Percentiles rank a stretch among this genome's conserved stretches.
Conservation (phyloP, 768 basidiomycete genomes). For the Leccinum uliginosum region DNA sequence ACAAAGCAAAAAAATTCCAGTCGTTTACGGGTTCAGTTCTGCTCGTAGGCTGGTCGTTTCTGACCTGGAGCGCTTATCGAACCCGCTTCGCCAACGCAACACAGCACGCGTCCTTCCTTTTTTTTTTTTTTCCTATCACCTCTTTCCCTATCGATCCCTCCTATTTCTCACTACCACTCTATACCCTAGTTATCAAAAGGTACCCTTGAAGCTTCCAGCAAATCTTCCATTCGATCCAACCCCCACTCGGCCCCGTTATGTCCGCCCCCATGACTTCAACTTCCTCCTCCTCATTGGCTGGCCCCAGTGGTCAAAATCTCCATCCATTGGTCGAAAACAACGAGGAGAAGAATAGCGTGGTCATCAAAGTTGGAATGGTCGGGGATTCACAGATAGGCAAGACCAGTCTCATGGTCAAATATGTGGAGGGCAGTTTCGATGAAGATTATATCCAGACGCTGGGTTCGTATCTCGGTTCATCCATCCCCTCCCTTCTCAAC, state of each 20-base stretch:
- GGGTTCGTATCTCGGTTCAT: constrained; percentile 46
- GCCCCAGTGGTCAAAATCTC: constrained; percentile 51
- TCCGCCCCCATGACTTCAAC: constrained; percentile 49
- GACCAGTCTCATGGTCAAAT: constrained; percentile 99
- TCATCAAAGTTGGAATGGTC: constrained; percentile 99
- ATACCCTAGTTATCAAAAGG: constrained; percentile 25
- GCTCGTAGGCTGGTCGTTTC: constrained; percentile 27
- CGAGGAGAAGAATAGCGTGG: constrained; percentile 85
- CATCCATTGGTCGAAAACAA: constrained; percentile 52
- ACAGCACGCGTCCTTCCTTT: constrained; percentile 36
- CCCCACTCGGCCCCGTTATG: constrained; percentile 32
- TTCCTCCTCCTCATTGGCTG: constrained; percentile 39
- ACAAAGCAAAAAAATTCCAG: constrained; percentile 25
- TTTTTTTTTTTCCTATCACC: constrained; percentile 25
- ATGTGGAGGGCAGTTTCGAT: constrained; percentile 97
- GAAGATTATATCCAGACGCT: constrained; percentile 99
- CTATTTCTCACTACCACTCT: constrained; percentile 23
- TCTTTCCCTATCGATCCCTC: constrained; percentile 26
- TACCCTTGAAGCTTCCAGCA: constrained; percentile 10
- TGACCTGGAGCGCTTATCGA: constrained; percentile 33
- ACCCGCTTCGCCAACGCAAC: constrained; percentile 30
- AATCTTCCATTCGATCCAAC: constrained; percentile 18
- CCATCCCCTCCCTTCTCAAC: constrained; percentile 6
- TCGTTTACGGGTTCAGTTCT: constrained; percentile 26
- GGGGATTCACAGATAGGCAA: constrained; percentile 99